phyloP scores from a whole-genome alignment of 345 rosid species.

The Excoecaria agallocha region DNA sequence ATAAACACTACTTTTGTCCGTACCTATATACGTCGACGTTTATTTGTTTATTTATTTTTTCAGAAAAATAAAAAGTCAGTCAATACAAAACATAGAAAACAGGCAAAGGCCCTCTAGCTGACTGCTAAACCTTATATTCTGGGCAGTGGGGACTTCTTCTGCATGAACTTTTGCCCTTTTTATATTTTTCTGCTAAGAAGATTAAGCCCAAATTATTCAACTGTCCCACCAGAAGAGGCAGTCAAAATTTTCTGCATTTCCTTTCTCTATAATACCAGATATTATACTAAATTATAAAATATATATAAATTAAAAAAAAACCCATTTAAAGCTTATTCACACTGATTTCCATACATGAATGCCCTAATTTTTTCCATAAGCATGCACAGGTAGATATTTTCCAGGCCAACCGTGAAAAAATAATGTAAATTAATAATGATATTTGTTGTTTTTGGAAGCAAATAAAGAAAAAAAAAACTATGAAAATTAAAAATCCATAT shows the following conservation, averaged over 20 bases:
- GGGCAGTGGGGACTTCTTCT: not conserved
- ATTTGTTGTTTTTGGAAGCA: not conserved
- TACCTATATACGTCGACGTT: too few relatives aligned
- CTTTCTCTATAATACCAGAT: not conserved
- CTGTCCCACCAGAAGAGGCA: constrained; percentile 9
- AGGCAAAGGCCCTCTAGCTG: too few relatives aligned
- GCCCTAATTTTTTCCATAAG: not conserved
- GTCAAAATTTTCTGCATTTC: constrained; percentile 25
- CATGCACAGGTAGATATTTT: not conserved
- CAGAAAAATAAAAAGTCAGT: too few relatives aligned
- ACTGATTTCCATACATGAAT: not conserved
- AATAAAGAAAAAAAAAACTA: not conserved
- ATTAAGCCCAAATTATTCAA: not conserved
- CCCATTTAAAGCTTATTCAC: not conserved
- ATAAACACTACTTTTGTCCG: too few relatives aligned
- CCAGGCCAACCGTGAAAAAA: not conserved
- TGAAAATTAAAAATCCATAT: not conserved
- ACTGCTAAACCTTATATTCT: too few relatives aligned
- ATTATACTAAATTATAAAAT: not conserved
- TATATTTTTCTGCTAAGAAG: not conserved
- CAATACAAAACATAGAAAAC: too few relatives aligned
- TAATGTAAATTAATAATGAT: not conserved
- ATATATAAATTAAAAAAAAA: not conserved
- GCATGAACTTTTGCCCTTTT: not conserved
- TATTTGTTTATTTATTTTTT: too few relatives aligned